Evolutionary conservation across 163 green algal genomes (phyloP), one percentile per base, ranked within the genome.

Genomic region (Dunaliella salina): DNA sequence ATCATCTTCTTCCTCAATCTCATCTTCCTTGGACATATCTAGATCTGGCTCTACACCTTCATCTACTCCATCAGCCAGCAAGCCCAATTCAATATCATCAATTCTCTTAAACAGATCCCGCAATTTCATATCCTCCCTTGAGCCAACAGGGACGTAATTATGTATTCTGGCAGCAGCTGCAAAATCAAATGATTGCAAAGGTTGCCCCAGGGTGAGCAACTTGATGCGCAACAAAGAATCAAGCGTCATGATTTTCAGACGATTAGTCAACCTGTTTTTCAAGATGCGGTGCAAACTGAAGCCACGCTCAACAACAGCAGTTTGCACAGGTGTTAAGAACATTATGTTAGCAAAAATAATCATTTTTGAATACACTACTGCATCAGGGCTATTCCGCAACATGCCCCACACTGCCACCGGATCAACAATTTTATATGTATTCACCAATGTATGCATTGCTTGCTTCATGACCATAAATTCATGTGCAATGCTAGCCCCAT

Each of bases 251-350:
- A 81, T 46, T 25, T 29, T 34, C 75, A 81, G 20, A 18, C 75
- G 5, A 3, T 81, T 81, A 8, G 26, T 35, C 15, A 81, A 13
- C 75, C 75, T 25, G 1, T 33, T 34, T 35, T 81, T 81, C 1
- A 81, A 12, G 1, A 81, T 35, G 32, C 75, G 75, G 15, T 81
- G 75, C 75, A 81, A 8, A 35, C 75, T 81, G 75, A 81, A 81
- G 15, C 75, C 75, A 46, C 75, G 75, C 75, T 81, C 75, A 11
- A 81, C 75, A 34, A 81, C n/a, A 35, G 75, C 75, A 35, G 75
- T 81, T 35, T 81, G 75, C 8, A 81, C 75, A 81, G 75, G 75
- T 8, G 40, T 81, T 3, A 81, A 25, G 40, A 81, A 81, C 75
- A 81, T 81, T 12, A 81, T 81, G n/a, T 34, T 29, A 13, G 29